These are phyloP conservation scores for Pseudocercospora eumusae DNA, from an alignment of 2,329 filamentous ascomycete genomes.

Conservation along the genomic window DNA sequence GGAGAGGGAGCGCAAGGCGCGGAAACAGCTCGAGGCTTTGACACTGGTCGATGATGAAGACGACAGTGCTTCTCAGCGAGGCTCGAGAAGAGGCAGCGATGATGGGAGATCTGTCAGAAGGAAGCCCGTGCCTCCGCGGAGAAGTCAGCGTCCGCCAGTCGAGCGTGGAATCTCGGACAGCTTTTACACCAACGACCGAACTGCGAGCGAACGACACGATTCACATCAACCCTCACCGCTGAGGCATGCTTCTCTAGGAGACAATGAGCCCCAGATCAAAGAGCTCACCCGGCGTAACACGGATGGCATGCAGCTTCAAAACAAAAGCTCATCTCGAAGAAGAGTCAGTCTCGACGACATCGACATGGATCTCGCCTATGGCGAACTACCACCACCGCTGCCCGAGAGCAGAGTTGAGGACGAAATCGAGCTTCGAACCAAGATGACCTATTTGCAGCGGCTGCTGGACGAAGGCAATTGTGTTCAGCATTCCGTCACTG, in stretches of 20 bases:
- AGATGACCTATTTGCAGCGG: slow-evolving; percentile 73
- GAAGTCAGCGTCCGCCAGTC: slow-evolving; percentile 39
- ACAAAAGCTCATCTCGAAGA: slow-evolving; percentile 32
- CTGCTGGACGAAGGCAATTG: slow-evolving; percentile 87
- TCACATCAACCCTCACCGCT: slow-evolving; percentile 36
- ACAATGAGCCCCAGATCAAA: slow-evolving; percentile 38
- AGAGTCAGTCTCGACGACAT: slow-evolving; percentile 56
- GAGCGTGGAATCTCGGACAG: slow-evolving; percentile 51
- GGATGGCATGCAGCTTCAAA: slow-evolving; percentile 37
- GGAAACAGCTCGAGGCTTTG: slow-evolving; percentile 58
- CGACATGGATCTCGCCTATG: slow-evolving; percentile 92
- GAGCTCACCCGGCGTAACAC: slow-evolving; percentile 50
- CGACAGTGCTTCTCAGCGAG: slow-evolving; percentile 26
- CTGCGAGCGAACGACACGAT: slow-evolving; percentile 15
- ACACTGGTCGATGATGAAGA: slow-evolving; percentile 49
- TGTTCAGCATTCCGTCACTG: slow-evolving; percentile 76
- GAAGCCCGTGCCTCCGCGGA: slow-evolving; percentile 31
- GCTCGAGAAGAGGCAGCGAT: slow-evolving; percentile 34
- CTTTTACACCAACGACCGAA: slow-evolving; percentile 47
- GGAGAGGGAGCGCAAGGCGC: slow-evolving; percentile 56
- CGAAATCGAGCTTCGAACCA: slow-evolving; percentile 62
- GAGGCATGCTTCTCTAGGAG: slow-evolving; percentile 32
- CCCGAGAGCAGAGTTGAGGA: slow-evolving; percentile 50
- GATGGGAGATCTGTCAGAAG: slow-evolving; percentile 28
- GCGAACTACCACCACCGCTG: slow-evolving; percentile 73